Conservation (phyloP, 2,329 filamentous ascomycete species). For the Diaporthe vexans region DNA sequence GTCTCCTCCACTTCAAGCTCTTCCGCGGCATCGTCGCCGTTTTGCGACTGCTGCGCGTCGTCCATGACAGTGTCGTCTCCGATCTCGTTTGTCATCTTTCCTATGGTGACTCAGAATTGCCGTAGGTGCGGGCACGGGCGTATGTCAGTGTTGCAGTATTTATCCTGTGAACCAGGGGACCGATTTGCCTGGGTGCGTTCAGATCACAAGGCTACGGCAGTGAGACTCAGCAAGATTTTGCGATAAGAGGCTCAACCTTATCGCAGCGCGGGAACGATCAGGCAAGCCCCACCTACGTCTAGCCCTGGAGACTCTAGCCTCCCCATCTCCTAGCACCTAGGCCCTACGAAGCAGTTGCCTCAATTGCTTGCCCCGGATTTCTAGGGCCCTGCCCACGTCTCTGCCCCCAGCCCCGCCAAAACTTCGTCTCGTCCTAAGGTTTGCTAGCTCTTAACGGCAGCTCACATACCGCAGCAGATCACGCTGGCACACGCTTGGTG, state of each 20-base stretch:
- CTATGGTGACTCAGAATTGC: not conserved
- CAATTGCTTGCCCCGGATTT: conserved; percentile 15
- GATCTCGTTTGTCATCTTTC: conserved; percentile 41
- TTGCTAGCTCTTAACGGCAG: conserved; percentile 12
- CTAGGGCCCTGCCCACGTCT: not conserved
- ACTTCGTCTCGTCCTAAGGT: conserved; percentile 23
- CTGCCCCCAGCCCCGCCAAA: conserved; percentile 15
- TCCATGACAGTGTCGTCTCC: conserved; percentile 57
- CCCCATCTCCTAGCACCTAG: too few relatives aligned
- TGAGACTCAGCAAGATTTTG: conserved; percentile 37
- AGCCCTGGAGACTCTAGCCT: too few relatives aligned
- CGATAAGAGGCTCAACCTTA: conserved; percentile 39
- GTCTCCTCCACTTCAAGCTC: conserved; percentile 51
- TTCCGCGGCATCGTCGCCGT: conserved; percentile 51
- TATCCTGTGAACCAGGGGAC: conserved; percentile 11
- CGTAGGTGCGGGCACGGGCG: not conserved
- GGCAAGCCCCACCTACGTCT: conserved; percentile 7
- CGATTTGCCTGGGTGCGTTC: conserved; percentile 8
- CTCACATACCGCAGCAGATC: conserved; percentile 15
- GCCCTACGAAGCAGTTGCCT: not conserved
- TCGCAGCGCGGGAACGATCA: conserved; percentile 23
- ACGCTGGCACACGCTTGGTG: conserved; percentile 12
- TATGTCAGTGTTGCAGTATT: not conserved
- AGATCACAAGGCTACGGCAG: conserved; percentile 22
- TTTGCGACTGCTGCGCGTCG: conserved; percentile 57